phyloP scores from a whole-genome alignment of 305 asterid genomes.

The Fraxinus dipetala region DNA sequence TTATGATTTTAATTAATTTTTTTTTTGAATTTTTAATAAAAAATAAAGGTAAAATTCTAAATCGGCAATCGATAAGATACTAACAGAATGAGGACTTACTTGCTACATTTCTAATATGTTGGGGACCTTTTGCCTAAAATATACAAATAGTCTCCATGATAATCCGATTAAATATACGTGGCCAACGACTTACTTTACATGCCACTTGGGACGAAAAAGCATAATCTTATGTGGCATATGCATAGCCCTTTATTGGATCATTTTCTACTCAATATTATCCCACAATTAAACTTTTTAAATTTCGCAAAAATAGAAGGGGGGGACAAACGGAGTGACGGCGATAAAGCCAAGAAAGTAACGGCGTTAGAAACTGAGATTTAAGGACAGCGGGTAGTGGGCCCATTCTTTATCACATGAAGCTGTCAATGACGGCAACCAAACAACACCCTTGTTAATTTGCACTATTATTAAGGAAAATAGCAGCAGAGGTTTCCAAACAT shows the following conservation, averaged over 20 bases:
- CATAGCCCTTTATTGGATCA: conserved; percentile 2
- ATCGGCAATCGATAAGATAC: not conserved
- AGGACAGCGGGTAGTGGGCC: not conserved
- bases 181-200: not conserved
- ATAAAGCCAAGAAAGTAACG: conserved; percentile 8
- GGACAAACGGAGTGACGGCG: conserved; percentile 23
- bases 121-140: not conserved
- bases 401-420: conserved; percentile 8
- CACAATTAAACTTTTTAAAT: not conserved
- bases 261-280: conserved; percentile 27
- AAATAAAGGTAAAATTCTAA: not conserved
- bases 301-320: not conserved
- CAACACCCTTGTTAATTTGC: not conserved
- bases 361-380: conserved; percentile 22
- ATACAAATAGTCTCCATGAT: not conserved
- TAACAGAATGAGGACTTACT: not conserved
- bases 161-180: conserved; percentile 3
- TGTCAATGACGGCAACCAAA: not conserved
- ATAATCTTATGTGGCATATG: conserved; percentile 21
- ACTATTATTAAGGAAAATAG: not conserved
- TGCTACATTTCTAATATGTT: not conserved
- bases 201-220: conserved; percentile 1
- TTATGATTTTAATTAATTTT: not conserved
- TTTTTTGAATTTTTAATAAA: not conserved
- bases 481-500: not conserved